Base-by-base conservation (phyloP, 2,329 filamentous ascomycete genomes). In the Sporothrix sp. region DNA sequence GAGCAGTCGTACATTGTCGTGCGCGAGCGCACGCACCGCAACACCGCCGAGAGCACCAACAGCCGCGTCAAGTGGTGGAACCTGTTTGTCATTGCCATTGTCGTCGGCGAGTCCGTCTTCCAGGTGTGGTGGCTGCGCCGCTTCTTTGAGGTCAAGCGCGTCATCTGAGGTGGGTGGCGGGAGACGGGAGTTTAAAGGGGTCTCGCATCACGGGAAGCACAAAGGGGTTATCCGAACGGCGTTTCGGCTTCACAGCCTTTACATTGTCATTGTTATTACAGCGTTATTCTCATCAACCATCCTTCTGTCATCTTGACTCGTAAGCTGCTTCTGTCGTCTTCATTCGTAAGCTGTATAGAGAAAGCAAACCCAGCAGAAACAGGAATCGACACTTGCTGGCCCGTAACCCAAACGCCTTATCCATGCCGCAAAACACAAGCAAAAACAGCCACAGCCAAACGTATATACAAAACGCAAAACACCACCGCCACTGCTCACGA, bases 51-150 rank as follows among this genome's bases (percentile, higher is more conserved):
- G 75, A 96, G 90, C 78, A 98, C 93, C 63, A 98, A 98, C 70
- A 79, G 82, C 60, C 80, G 93, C 59, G 93, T 98, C 66, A 98
- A 98, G 76, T 98, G 93, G 93, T 98, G 93, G 93, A 96, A 93
- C 69, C 79, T 97, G 61, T 97, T 97, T 70, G 90, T 98, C 70
- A 81, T 98, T 58, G 78, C 81, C 51, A 82, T 97, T 46, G 79
- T 98, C 56, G 76, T 94, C 58, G 89, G 85, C 62, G 88, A 97
- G 74, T 93, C 89, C 54, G 74, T 96, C 58, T 98, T 98, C 76
- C 93, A 98, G 74, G 91, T 98, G 58, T 98, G 93, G 91, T 98
- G 93, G 90, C 71, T 98, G 66, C 93, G 95, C 73, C 81, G 93
- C 65, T 98, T 98, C 78, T 96, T 96, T 65, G 90, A 96, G 82